Conservation (phyloP, 345 rosid genomes). For the Gossypium sturtianum region DNA sequence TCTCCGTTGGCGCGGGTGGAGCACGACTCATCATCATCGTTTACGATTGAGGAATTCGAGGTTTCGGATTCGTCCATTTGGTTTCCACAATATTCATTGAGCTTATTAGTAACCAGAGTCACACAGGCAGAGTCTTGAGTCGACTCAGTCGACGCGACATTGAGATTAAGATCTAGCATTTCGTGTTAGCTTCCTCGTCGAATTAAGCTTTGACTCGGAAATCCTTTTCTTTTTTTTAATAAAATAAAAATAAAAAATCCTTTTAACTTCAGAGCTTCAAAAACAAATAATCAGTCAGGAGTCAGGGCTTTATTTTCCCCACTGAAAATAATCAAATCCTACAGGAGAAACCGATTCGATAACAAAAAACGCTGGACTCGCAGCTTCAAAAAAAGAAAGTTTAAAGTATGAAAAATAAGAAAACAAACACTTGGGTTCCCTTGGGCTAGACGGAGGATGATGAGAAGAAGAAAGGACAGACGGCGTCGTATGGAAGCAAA, state of each 20-base stretch:
- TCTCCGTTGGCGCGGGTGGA: slow-evolving; percentile 46
- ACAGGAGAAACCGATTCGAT: slow-evolving; percentile 19
- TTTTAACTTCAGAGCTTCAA: slow-evolving; percentile 6
- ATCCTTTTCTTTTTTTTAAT: neutral
- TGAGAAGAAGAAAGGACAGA: neutral
- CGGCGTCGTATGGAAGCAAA: slow-evolving; percentile 11
- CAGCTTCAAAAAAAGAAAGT: neutral
- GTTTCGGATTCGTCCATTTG: slow-evolving; percentile 60
- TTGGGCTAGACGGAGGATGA: neutral
- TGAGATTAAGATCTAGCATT: slow-evolving; percentile 91
- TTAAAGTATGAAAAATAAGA: no score
- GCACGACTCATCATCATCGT: slow-evolving; percentile 70
- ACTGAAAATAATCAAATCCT: slow-evolving; percentile 4
- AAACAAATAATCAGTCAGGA: slow-evolving; percentile 14
- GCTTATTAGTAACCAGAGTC: slow-evolving; percentile 22
- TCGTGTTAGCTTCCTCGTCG: neutral
- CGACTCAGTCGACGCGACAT: slow-evolving; percentile 53
- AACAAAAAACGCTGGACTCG: neutral
- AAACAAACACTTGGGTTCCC: neutral
- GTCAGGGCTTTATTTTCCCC: neutral
- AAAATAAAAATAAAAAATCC: neutral
- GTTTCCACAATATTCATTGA: slow-evolving; percentile 35
- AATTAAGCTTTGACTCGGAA: slow-evolving; percentile 5
- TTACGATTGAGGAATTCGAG: slow-evolving; percentile 50
- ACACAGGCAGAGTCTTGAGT: slow-evolving; percentile 42